phyloP scores from a whole-genome alignment of 306 rosid species.

The Fragaria ananassa region DNA sequence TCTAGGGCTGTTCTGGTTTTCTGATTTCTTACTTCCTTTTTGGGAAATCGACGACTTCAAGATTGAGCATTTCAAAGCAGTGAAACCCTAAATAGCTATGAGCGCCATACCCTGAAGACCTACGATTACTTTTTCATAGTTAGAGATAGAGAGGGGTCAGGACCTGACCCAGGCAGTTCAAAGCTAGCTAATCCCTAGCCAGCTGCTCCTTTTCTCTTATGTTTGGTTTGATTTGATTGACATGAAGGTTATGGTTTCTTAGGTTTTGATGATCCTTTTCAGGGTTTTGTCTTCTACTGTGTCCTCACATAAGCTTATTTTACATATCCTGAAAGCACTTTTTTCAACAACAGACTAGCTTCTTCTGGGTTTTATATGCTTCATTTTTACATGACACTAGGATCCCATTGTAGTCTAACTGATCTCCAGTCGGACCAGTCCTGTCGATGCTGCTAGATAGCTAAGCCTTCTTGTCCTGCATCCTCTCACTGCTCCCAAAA shows the following conservation, averaged over 20 bases:
- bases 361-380: constrained; percentile 48
- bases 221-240: constrained; percentile 27
- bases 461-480: constrained; percentile 21
- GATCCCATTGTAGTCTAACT: constrained; percentile 18
- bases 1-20: constrained; percentile 30
- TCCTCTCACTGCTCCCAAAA: constrained; percentile 4
- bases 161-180: constrained; percentile 28
- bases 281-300: constrained; percentile 38
- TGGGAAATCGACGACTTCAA: constrained; percentile 37
- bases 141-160: not conserved
- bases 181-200: constrained; percentile 11
- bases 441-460: constrained; percentile 31
- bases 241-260: constrained; percentile 18
- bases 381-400: constrained; percentile 27
- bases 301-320: constrained; percentile 20
- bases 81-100: constrained; percentile 50
- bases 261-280: constrained; percentile 48
- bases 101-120: constrained; percentile 59
- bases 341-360: constrained; percentile 23
- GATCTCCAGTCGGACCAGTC: constrained; percentile 33
- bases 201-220: constrained; percentile 11
- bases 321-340: constrained; percentile 27
- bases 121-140: constrained; percentile 12
- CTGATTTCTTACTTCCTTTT: not conserved
- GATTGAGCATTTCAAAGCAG: constrained; percentile 36